A percentile compares a stretch with the other conserved stretches of the same genome.
These are phyloP conservation scores for Oldenlandia corymbosa DNA, from an alignment of 257 asterid genomes.

Conservation along the genomic window DNA sequence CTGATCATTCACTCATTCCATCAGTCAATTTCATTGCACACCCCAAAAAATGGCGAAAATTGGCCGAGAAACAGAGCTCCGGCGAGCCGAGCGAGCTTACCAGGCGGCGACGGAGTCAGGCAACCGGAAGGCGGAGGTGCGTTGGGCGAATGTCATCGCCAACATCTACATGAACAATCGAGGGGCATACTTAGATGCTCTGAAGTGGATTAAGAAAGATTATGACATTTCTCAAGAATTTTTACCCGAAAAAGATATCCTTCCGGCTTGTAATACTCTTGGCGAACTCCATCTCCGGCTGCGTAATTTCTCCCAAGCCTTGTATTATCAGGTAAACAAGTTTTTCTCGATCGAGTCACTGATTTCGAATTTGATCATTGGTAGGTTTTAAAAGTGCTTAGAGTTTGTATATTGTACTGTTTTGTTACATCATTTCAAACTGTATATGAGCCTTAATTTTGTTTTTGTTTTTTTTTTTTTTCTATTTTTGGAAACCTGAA, in stretches of 20 bases:
- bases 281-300: conserved; percentile 90
- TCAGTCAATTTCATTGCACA: no score
- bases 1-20: no score
- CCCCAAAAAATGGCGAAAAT: conserved; percentile 12
- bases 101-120: conserved; percentile 53
- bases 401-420: no score
- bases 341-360: no score
- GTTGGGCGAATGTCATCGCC: conserved; percentile 87
- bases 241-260: conserved; percentile 61
- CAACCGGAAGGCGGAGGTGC: conserved; percentile 78
- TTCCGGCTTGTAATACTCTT: conserved; percentile 93
- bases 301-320: conserved; percentile 46
- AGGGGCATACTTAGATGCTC: conserved; percentile 86
- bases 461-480: no score
- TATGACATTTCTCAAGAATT: conserved; percentile 51
- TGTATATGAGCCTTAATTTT: no score
- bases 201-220: conserved; percentile 71
- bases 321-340: conserved; percentile 52
- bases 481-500: no score
- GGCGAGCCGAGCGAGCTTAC: conserved; percentile 51
- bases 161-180: conserved; percentile 70
- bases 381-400: no score
- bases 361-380: no score
- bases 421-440: no score
- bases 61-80: conserved; percentile 47